phyloP scores from a whole-genome alignment of 495 filamentous ascomycete species.

The Podospora pseudocomata region DNA sequence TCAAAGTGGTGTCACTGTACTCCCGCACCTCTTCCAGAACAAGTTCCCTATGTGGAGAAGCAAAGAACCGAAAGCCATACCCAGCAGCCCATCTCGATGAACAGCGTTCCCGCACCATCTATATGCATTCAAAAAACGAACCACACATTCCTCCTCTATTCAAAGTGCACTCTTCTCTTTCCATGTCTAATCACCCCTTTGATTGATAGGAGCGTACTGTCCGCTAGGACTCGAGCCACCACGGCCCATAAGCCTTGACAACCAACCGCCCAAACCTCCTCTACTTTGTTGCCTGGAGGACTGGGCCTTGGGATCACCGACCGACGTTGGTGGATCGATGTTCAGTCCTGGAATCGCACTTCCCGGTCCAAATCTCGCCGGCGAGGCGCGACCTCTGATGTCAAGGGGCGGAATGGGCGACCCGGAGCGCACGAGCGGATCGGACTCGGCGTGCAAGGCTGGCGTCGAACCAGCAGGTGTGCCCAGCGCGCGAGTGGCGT shows the following conservation, averaged over 20 bases:
- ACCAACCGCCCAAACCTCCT: slow-evolving; percentile 47
- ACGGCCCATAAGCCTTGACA: slow-evolving; percentile 45
- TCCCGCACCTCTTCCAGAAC: background rate
- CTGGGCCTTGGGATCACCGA: slow-evolving; percentile 31
- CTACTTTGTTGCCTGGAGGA: slow-evolving; percentile 22
- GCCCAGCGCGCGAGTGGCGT: slow-evolving; percentile 70
- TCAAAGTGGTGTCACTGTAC: background rate
- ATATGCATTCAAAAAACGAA: slow-evolving; percentile 29
- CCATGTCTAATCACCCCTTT: slow-evolving; percentile 40
- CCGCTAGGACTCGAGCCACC: slow-evolving; percentile 30
- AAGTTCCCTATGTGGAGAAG: background rate
- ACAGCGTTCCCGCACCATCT: slow-evolving; percentile 27
- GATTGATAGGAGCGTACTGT: slow-evolving; percentile 42
- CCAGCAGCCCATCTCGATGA: background rate
- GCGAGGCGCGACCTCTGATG: slow-evolving; percentile 47
- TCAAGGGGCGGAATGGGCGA: slow-evolving; percentile 80
- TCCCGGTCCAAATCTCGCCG: slow-evolving; percentile 28
- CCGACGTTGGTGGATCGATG: slow-evolving; percentile 38
- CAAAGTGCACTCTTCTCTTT: slow-evolving; percentile 8
- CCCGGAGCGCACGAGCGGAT: slow-evolving; percentile 63
- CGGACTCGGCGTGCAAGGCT: slow-evolving; percentile 57
- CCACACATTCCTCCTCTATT: slow-evolving; percentile 12
- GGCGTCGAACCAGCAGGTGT: slow-evolving; percentile 53
- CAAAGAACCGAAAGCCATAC: background rate
- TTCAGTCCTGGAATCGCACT: slow-evolving; percentile 37